These are phyloP conservation scores for Clarireedia monteithiana DNA, from an alignment of 2,329 filamentous ascomycete species.

Conservation along the genomic window DNA sequence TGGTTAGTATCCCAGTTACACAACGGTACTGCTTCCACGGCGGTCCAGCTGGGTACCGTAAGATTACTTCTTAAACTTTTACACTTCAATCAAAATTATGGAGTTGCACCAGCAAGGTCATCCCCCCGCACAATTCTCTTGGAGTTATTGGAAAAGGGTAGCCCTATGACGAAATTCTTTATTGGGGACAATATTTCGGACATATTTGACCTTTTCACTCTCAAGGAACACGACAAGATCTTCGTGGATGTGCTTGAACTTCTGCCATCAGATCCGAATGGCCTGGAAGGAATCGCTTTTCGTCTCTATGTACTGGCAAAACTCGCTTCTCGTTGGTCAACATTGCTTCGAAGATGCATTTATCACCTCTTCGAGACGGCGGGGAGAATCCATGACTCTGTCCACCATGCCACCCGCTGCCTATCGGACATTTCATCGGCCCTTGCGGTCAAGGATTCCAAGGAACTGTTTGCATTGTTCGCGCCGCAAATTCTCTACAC, in stretches of 20 bases:
- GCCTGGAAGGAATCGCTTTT: constrained; percentile 76
- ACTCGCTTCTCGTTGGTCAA: constrained; percentile 77
- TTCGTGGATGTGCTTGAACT: constrained; percentile 76
- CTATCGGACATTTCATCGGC: constrained; percentile 57
- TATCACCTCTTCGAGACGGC: constrained; percentile 94
- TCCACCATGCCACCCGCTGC: constrained; percentile 65
- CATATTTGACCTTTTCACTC: constrained; percentile 75
- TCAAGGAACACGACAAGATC: constrained; percentile 75
- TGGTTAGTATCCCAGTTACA: constrained; percentile 64
- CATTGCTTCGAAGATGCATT: constrained; percentile 75
- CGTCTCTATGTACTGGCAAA: constrained; percentile 69
- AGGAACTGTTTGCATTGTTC: constrained; percentile 73
- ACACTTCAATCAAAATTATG: constrained; percentile 59
- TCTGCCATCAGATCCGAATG: constrained; percentile 65
- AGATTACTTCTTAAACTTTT: constrained; percentile 64
- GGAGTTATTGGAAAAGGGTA: constrained; percentile 57
- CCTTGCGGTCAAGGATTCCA: constrained; percentile 57
- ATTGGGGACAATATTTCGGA: constrained; percentile 61
- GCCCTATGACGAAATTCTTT: constrained; percentile 66
- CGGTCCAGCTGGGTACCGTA: constrained; percentile 59
- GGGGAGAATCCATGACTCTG: constrained; percentile 58
- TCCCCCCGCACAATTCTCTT: constrained; percentile 65
- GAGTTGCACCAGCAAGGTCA: constrained; percentile 28
- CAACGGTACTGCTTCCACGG: constrained; percentile 61
- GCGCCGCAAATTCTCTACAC: constrained; percentile 84